These are phyloP conservation scores for Saposhnikovia divaricata DNA, from an alignment of 129 eudicot species.

Conservation along the genomic window DNA sequence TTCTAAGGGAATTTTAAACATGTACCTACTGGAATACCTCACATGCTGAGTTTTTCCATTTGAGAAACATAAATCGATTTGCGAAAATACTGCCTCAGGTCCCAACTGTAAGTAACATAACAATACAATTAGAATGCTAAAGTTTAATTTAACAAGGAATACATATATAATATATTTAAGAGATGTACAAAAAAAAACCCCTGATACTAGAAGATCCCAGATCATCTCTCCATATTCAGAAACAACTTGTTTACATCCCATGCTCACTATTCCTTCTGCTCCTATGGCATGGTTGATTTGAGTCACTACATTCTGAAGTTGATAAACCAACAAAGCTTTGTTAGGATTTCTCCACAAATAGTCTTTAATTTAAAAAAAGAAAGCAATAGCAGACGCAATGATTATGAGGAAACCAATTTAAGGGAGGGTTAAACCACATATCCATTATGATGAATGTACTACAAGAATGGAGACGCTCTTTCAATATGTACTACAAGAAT, in stretches of 20 bases:
- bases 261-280: no score
- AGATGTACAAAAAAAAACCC: no score
- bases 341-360: neutral
- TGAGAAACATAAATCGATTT: slow-evolving; percentile 59
- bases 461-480: neutral
- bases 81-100: slow-evolving; percentile 59
- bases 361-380: neutral
- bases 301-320: slow-evolving; percentile 17
- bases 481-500: no score
- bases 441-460: neutral
- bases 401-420: neutral
- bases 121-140: neutral
- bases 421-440: neutral
- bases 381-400: neutral
- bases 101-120: slow-evolving; percentile 29
- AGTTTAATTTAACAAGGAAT: no score
- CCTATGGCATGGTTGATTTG: no score
- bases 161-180: no score
- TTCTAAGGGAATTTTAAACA: neutral
- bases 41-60: slow-evolving; percentile 33
- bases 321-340: neutral
- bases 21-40: slow-evolving; percentile 28
- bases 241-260: no score
- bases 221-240: no score
- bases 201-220: no score